phyloP scores from a whole-genome alignment of 2,329 filamentous ascomycete genomes.

The Botrytis squamosa region DNA sequence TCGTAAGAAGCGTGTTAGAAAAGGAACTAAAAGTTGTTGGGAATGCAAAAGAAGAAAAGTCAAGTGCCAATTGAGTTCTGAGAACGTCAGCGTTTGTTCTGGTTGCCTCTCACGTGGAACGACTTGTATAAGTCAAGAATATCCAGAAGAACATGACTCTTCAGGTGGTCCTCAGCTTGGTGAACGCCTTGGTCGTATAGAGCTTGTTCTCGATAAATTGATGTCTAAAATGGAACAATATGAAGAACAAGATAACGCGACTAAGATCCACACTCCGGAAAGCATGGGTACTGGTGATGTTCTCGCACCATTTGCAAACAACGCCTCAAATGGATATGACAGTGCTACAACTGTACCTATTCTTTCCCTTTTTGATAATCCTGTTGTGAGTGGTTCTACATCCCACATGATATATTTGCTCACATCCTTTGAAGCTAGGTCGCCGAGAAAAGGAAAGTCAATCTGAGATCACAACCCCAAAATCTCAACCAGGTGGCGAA shows the following conservation, averaged over 20 bases:
- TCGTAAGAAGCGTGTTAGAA: constrained; percentile 40
- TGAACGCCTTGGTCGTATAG: constrained; percentile 37
- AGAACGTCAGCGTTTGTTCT: constrained; percentile 44
- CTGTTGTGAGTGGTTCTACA: constrained; percentile 29
- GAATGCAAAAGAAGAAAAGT: constrained; percentile 56
- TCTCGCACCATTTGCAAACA: constrained; percentile 29
- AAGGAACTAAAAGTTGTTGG: constrained; percentile 59
- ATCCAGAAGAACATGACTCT: constrained; percentile 36
- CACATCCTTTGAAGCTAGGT: constrained; percentile 29
- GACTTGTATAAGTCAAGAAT: constrained; percentile 38
- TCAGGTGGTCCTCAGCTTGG: constrained; percentile 34
- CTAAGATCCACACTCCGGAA: constrained; percentile 35
- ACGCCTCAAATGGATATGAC: constrained; percentile 23
- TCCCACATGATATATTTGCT: constrained; percentile 3
- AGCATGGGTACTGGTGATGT: constrained; percentile 34
- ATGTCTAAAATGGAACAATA: constrained; percentile 35
- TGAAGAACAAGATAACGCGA: constrained; percentile 34
- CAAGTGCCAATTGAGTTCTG: constrained; percentile 47
- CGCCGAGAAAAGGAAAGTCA: constrained; percentile 27
- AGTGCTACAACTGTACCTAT: constrained; percentile 31
- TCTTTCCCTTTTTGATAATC: constrained; percentile 37
- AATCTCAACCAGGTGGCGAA: constrained; percentile 19
- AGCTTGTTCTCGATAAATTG: constrained; percentile 35
- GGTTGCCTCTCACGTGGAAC: constrained; percentile 46
- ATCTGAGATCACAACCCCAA: constrained; percentile 31